A percentile compares a stretch with the other conserved stretches of the same genome.
Evolutionary conservation across 2,329 filamentous ascomycete species (phyloP).

Genomic region (Xylaria sp.): DNA sequence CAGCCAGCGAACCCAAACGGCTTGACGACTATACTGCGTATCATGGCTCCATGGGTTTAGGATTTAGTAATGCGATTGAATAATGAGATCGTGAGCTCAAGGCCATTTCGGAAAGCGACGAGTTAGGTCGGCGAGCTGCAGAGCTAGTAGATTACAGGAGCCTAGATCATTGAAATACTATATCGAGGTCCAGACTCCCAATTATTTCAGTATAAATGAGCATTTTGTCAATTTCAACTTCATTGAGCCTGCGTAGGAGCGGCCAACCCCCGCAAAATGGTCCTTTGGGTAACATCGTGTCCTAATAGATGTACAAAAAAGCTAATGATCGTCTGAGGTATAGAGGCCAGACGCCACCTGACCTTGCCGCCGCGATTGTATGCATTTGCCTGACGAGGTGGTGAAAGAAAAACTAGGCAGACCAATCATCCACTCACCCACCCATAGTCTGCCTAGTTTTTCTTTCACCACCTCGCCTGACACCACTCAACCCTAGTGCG

Average conservation of each 20-base stretch:
- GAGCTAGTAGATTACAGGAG: conserved; percentile 1
- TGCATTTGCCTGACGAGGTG: too few relatives aligned
- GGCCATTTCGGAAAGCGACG: conserved; percentile 23
- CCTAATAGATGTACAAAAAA: conserved; percentile 10
- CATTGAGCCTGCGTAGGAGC: conserved; percentile 15
- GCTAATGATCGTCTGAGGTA: conserved; percentile 8
- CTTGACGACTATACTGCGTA: background rate
- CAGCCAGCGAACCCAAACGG: background rate
- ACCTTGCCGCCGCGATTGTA: conserved; percentile 10
- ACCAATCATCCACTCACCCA: too few relatives aligned
- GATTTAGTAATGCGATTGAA: background rate
- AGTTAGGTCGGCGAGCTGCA: background rate
- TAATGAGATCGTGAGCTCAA: background rate
- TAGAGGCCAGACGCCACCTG: conserved; percentile 7
- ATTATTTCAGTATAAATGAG: background rate
- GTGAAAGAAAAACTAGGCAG: too few relatives aligned
- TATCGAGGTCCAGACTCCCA: background rate
- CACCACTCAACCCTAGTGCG: conserved; percentile 8
- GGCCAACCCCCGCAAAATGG: conserved; percentile 8
- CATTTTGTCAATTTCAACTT: background rate
- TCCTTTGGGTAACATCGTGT: conserved; percentile 22
- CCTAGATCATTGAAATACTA: background rate
- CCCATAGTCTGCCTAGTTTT: too few relatives aligned
- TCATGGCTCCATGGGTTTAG: background rate
- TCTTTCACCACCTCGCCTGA: too few relatives aligned